These are phyloP conservation scores for Polyporus tsugae DNA, from an alignment of 1,284 basidiomycete species.

Conservation along the genomic window DNA sequence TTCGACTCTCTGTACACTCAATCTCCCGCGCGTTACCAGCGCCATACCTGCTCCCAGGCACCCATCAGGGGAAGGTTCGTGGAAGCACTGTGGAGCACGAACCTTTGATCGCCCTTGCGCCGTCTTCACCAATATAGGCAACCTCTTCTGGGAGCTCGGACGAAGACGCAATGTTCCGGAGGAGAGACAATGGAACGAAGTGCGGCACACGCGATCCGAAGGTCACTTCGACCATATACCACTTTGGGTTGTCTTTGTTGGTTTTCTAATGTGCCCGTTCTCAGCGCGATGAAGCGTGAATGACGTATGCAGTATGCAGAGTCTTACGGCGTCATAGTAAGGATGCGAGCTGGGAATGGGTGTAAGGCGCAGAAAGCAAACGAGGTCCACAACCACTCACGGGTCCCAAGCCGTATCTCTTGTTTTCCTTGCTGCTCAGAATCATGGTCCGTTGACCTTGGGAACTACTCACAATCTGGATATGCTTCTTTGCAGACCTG, in stretches of 20 bases:
- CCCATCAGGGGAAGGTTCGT: not conserved
- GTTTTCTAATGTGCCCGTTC: slow-evolving; percentile 67
- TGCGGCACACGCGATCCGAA: slow-evolving; percentile 75
- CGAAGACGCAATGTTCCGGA: slow-evolving; percentile 68
- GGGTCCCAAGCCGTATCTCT: slow-evolving; percentile 90
- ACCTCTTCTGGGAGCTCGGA: slow-evolving; percentile 59
- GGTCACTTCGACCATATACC: slow-evolving; percentile 92
- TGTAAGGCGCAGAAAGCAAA: slow-evolving; percentile 9
- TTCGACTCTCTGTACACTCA: slow-evolving; percentile 88
- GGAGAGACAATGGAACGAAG: slow-evolving; percentile 82
- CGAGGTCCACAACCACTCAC: slow-evolving; percentile 51
- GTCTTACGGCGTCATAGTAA: slow-evolving; percentile 83
- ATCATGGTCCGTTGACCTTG: slow-evolving; percentile 6
- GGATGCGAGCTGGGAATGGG: slow-evolving; percentile 68
- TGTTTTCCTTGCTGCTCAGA: slow-evolving; percentile 30
- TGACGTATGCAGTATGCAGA: not conserved
- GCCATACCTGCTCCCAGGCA: slow-evolving; percentile 66
- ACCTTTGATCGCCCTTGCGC: slow-evolving; percentile 71
- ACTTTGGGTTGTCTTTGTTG: slow-evolving; percentile 77
- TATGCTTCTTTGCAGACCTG: slow-evolving; percentile 87
- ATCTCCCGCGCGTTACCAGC: slow-evolving; percentile 82
- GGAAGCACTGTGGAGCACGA: slow-evolving; percentile 26
- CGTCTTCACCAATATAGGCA: slow-evolving; percentile 68
- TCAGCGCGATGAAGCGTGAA: not conserved
- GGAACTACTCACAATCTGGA: slow-evolving; percentile 77